A percentile compares a stretch with the other conserved stretches of the same genome.
phyloP scores from a whole-genome alignment of 495 filamentous ascomycete genomes.

The Podospora bellae-mahoneyi region DNA sequence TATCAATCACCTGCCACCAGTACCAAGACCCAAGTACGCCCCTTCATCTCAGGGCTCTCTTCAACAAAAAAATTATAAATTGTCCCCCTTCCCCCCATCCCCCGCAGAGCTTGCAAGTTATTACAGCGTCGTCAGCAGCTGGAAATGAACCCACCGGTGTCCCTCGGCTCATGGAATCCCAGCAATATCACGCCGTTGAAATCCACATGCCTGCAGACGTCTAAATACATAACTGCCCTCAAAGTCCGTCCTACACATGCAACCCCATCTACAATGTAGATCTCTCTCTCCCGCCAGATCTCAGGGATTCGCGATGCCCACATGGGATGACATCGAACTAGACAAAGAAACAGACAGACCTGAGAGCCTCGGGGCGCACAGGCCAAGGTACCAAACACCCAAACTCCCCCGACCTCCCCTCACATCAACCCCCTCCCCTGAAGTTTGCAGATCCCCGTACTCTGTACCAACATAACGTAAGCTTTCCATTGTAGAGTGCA shows the following conservation, averaged over 20 bases:
- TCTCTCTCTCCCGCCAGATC: no score
- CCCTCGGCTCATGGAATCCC: neutral
- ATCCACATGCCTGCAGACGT: neutral
- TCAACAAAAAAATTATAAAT: neutral
- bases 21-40: neutral
- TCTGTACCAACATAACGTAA: no score
- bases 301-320: neutral
- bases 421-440: neutral
- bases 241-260: no score
- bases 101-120: neutral
- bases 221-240: neutral
- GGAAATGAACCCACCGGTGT: neutral
- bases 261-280: no score
- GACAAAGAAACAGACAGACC: neutral
- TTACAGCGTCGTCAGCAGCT: neutral
- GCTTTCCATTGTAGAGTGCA: no score
- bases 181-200: no score
- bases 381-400: neutral
- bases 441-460: neutral
- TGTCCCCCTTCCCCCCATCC: neutral
- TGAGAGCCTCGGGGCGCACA: neutral
- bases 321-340: conserved; percentile 8
- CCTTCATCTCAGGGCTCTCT: neutral
- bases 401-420: neutral
- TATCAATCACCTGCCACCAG: neutral